A percentile compares a stretch with the other conserved stretches of the same genome.
These are phyloP conservation scores for Verticillium tricorpus DNA, from an alignment of 2,329 filamentous ascomycete species.

Conservation along the genomic window DNA sequence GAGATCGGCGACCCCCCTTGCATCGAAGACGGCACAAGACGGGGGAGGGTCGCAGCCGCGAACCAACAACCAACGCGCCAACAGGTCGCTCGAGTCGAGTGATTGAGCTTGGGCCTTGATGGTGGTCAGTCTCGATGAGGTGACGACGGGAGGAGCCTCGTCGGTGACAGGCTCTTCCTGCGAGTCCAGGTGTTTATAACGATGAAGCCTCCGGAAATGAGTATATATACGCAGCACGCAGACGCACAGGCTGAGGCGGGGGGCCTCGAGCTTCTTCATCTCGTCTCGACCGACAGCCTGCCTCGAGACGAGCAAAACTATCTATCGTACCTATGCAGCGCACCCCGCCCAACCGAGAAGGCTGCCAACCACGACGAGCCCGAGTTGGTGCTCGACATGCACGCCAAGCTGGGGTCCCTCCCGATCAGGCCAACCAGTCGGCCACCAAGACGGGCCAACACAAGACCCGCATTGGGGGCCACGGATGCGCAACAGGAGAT, in stretches of 20 bases:
- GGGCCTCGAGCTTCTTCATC: too few relatives aligned
- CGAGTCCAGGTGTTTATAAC: too few relatives aligned
- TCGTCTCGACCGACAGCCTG: background rate
- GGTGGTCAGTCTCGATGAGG: background rate
- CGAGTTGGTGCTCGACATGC: background rate
- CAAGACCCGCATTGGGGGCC: background rate
- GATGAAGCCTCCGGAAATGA: too few relatives aligned
- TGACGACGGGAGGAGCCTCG: background rate
- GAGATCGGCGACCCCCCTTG: background rate
- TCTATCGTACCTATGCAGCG: background rate
- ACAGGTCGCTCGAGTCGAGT: background rate
- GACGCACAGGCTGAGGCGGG: background rate
- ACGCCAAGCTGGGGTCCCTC: background rate
- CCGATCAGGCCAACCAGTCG: background rate
- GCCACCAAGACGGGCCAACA: background rate
- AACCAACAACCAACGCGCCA: background rate
- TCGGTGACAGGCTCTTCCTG: background rate
- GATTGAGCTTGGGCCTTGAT: background rate
- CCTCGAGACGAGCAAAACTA: background rate
- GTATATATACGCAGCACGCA: background rate
- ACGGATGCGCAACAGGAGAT: background rate
- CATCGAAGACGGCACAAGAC: background rate
- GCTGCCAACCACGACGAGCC: background rate
- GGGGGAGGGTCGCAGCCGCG: background rate
- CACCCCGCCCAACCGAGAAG: background rate